Evolutionary conservation across 306 rosid genomes (phyloP).

Genomic region (Boehmeria nivea): DNA sequence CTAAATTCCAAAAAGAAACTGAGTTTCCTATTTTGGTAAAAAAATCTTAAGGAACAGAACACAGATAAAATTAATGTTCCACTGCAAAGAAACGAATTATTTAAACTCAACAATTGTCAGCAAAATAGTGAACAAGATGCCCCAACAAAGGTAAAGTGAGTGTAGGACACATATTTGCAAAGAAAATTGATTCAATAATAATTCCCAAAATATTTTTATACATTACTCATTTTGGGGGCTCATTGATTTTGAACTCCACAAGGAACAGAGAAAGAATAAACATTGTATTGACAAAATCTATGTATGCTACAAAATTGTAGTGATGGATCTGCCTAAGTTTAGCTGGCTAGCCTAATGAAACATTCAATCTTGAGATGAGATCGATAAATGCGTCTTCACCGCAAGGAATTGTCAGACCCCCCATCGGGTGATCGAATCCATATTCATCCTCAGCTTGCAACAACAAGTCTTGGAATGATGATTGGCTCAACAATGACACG

Average conservation of each 20-base stretch:
- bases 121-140: no score
- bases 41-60: no score
- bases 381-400: constrained; percentile 21
- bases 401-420: constrained; percentile 51
- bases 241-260: neutral
- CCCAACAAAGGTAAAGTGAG: no score
- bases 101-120: no score
- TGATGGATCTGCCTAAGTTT: neutral
- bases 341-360: neutral
- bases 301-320: neutral
- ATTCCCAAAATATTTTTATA: neutral
- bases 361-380: neutral
- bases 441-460: constrained; percentile 39
- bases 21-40: no score
- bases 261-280: neutral
- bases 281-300: neutral
- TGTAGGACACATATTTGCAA: no score
- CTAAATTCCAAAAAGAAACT: no score
- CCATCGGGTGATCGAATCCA: constrained; percentile 45
- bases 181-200: no score
- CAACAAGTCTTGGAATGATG: constrained; percentile 32
- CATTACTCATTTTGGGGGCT: neutral
- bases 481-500: constrained; percentile 35
- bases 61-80: no score
- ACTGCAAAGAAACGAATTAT: no score